A percentile compares a stretch with the other conserved stretches of the same genome.
Conservation (phyloP, 208 protist species). For the Leishmania gerbilli region DNA sequence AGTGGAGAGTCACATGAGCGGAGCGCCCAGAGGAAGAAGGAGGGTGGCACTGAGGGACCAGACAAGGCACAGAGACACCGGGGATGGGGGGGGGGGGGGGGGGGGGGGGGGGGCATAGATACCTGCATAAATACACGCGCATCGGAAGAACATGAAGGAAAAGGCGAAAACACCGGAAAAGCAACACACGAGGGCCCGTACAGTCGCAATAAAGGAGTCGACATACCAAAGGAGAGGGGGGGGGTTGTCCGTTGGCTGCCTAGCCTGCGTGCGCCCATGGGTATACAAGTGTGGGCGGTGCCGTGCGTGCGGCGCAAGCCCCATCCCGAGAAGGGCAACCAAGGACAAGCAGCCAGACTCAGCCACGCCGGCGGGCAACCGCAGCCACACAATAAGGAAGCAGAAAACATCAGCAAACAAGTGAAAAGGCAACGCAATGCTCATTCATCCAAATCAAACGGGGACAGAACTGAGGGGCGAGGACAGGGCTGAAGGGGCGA, state of each 20-base stretch:
- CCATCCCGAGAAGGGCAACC: background rate
- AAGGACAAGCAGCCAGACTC: background rate
- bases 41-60: background rate
- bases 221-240: too few relatives aligned
- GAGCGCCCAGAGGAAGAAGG: background rate
- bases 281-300: too few relatives aligned
- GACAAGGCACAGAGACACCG: background rate
- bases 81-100: too few relatives aligned
- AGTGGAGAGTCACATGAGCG: background rate
- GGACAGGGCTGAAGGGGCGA: background rate
- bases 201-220: background rate
- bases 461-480: background rate
- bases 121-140: too few relatives aligned
- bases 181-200: background rate
- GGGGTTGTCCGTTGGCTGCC: too few relatives aligned
- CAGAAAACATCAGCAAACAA: background rate
- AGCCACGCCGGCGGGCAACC: background rate
- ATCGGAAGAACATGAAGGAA: too few relatives aligned
- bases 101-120: too few relatives aligned
- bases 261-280: too few relatives aligned
- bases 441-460: background rate
- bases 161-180: background rate
- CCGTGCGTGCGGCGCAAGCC: background rate
- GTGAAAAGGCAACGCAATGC: background rate
- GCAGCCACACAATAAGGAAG: background rate